These are phyloP conservation scores for Xylaria intraflava DNA, from an alignment of 495 filamentous ascomycete species.

Conservation along the genomic window DNA sequence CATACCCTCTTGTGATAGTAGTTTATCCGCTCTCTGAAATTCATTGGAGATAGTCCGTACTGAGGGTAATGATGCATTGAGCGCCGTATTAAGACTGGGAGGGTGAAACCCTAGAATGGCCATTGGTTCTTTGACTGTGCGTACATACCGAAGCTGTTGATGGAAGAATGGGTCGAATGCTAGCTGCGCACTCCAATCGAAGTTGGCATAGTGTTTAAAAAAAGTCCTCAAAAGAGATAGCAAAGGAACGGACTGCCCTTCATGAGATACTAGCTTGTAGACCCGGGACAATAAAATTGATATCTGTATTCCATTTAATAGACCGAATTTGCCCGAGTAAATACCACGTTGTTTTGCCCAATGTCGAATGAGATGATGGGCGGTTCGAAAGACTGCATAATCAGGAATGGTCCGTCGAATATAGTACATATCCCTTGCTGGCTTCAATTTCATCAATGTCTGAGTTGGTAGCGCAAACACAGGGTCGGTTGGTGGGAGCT, in stretches of 20 bases:
- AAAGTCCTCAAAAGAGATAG: slow-evolving; percentile 44
- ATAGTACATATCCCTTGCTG: slow-evolving; percentile 48
- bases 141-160: slow-evolving; percentile 36
- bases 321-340: slow-evolving; percentile 52
- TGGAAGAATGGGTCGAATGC: slow-evolving; percentile 49
- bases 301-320: slow-evolving; percentile 52
- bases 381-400: slow-evolving; percentile 42
- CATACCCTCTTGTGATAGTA: slow-evolving; percentile 24
- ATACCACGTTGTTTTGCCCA: slow-evolving; percentile 52
- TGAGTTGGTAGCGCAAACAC: slow-evolving; percentile 42
- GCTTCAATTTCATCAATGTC: slow-evolving; percentile 49
- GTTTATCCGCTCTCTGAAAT: slow-evolving; percentile 35
- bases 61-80: slow-evolving; percentile 41
- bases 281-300: slow-evolving; percentile 48
- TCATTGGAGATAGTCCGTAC: slow-evolving; percentile 43
- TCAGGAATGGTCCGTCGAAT: slow-evolving; percentile 48
- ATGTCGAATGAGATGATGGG: slow-evolving; percentile 45
- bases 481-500: slow-evolving; percentile 31
- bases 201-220: slow-evolving; percentile 51
- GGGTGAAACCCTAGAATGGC: slow-evolving; percentile 48
- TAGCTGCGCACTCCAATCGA: slow-evolving; percentile 43
- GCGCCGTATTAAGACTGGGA: slow-evolving; percentile 48
- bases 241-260: slow-evolving; percentile 22
- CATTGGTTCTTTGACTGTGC: slow-evolving; percentile 48
- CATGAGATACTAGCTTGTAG: slow-evolving; percentile 38